These are phyloP conservation scores for Sabuloglossum arenarium DNA, from an alignment of 495 filamentous ascomycete genomes.

Conservation along the genomic window DNA sequence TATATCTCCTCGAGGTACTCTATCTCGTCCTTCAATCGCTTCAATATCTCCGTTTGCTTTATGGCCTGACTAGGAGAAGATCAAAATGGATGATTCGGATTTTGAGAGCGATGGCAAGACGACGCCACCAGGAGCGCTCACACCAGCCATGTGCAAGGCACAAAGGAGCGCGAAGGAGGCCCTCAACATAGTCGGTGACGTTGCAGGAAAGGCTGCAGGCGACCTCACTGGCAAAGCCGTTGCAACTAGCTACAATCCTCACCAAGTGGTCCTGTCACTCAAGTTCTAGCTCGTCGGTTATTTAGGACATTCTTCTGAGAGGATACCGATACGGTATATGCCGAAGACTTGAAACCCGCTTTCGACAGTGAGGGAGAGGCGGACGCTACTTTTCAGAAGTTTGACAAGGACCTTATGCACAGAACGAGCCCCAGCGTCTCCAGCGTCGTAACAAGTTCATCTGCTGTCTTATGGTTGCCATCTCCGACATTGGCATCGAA, in stretches of 20 bases:
- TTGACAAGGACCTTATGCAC: conserved; percentile 86
- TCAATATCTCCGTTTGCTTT: no score
- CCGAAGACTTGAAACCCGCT: conserved; percentile 56
- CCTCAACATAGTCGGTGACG: conserved; percentile 63
- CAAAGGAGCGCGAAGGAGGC: conserved; percentile 50
- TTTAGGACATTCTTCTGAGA: conserved; percentile 72
- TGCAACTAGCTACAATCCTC: conserved; percentile 56
- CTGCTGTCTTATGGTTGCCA: conserved; percentile 72
- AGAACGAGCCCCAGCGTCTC: conserved; percentile 82
- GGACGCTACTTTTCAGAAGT: conserved; percentile 79
- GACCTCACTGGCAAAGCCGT: conserved; percentile 75
- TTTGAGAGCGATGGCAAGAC: conserved; percentile 34
- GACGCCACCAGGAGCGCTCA: conserved; percentile 34
- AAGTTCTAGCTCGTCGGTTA: conserved; percentile 76
- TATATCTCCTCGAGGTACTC: no score
- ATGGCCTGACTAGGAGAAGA: no score
- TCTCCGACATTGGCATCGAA: conserved; percentile 74
- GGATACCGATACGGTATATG: conserved; percentile 50
- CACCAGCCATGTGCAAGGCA: conserved; percentile 42
- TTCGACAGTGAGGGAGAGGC: conserved; percentile 78
- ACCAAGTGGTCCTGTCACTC: conserved; percentile 66
- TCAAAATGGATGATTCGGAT: conserved; percentile 49
- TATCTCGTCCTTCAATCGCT: no score
- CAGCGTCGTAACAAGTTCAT: conserved; percentile 89
- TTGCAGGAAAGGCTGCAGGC: conserved; percentile 76